A percentile compares a stretch with the other conserved stretches of the same genome.
These are phyloP conservation scores for Hypoxylon sp. DNA, from an alignment of 2,329 filamentous ascomycete genomes.

Conservation along the genomic window DNA sequence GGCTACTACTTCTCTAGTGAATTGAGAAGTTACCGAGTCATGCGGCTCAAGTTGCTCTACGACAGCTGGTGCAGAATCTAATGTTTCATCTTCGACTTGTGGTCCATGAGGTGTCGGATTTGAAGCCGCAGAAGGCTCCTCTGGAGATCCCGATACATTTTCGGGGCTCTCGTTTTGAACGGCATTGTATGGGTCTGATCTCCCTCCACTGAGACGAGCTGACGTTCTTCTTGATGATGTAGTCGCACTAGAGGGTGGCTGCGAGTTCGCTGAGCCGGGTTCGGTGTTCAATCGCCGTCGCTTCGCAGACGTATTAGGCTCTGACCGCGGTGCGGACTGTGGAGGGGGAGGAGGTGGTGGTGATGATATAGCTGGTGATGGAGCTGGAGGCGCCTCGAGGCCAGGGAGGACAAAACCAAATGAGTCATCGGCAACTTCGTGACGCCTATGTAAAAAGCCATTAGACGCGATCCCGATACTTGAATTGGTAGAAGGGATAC, in stretches of 20 bases:
- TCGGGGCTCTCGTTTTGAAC: slow-evolving; percentile 40
- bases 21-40: slow-evolving; percentile 44
- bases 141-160: slow-evolving; percentile 15
- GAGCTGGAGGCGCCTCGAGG: slow-evolving; percentile 47
- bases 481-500: slow-evolving; percentile 46
- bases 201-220: slow-evolving; percentile 40
- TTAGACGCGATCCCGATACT: slow-evolving; percentile 30
- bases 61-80: slow-evolving; percentile 41
- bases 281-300: slow-evolving; percentile 57
- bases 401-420: slow-evolving; percentile 68
- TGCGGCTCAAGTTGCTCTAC: slow-evolving; percentile 38
- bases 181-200: slow-evolving; percentile 43
- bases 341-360: slow-evolving; percentile 44
- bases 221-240: slow-evolving; percentile 40
- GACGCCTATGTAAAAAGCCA: slow-evolving; percentile 58
- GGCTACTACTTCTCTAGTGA: slow-evolving; percentile 41
- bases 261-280: slow-evolving; percentile 31
- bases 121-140: slow-evolving; percentile 18
- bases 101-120: slow-evolving; percentile 16
- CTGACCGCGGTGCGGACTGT: slow-evolving; percentile 56
- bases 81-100: slow-evolving; percentile 32
- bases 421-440: slow-evolving; percentile 72
- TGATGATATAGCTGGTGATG: slow-evolving; percentile 19
- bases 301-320: slow-evolving; percentile 66
- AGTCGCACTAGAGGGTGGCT: slow-evolving; percentile 44